phyloP scores from a whole-genome alignment of 2,329 filamentous ascomycete genomes.

The Hymenotorrendiella dingleyae region DNA sequence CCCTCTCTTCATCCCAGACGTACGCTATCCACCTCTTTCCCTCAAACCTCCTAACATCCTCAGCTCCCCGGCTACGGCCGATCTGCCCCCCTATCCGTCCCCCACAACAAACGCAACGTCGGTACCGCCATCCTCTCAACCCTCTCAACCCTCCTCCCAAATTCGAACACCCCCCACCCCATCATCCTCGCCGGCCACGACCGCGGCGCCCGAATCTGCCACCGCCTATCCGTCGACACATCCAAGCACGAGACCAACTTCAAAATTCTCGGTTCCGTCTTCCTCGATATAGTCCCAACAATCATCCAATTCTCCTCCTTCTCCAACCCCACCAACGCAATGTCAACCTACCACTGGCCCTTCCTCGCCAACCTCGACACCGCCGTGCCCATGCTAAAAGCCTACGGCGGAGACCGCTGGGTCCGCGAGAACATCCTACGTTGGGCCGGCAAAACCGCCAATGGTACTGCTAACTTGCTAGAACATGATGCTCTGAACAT shows the following conservation, averaged over 20 bases:
- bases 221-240: conserved; percentile 43
- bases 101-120: conserved; percentile 35
- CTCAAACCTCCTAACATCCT: not conserved
- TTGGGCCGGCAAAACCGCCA: conserved; percentile 25
- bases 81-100: conserved; percentile 30
- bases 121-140: conserved; percentile 38
- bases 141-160: conserved; percentile 30
- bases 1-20: conserved; percentile 41
- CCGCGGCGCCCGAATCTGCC: conserved; percentile 42
- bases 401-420: conserved; percentile 37
- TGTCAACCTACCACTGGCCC: conserved; percentile 41
- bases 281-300: conserved; percentile 46
- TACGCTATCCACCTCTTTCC: conserved; percentile 5
- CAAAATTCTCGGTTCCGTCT: conserved; percentile 34
- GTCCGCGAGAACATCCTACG: conserved; percentile 30
- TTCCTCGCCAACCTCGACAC: conserved; percentile 41
- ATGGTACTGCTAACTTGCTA: conserved; percentile 16
- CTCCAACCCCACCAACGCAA: conserved; percentile 31
- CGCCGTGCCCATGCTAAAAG: conserved; percentile 38
- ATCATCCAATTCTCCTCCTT: conserved; percentile 39
- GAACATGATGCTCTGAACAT: conserved; percentile 37
- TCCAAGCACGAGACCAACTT: conserved; percentile 27
- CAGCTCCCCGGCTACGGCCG: conserved; percentile 42
- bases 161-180: conserved; percentile 1
- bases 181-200: conserved; percentile 45